Conservation (phyloP, 2,329 filamentous ascomycete species). For the Raffaelea albimanens region DNA sequence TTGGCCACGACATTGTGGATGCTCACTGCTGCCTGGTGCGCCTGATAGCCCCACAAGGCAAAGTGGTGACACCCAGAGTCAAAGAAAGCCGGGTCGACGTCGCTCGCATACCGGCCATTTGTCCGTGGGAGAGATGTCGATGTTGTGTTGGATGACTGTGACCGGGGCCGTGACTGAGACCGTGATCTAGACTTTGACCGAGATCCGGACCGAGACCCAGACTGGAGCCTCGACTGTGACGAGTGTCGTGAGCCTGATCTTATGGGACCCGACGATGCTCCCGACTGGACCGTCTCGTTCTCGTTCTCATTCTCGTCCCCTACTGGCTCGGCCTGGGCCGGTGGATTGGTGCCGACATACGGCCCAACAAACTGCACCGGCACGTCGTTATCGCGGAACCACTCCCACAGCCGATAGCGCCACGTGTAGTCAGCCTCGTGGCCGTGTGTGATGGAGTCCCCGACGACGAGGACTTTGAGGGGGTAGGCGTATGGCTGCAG, state of each 20-base stretch:
- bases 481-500: no score
- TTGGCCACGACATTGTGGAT: slow-evolving; percentile 15
- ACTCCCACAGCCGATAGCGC: slow-evolving; percentile 26
- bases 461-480: slow-evolving; percentile 17
- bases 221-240: no score
- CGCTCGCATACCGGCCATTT: slow-evolving; percentile 17
- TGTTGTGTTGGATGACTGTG: not conserved
- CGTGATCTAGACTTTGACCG: no score
- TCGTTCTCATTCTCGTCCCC: no score
- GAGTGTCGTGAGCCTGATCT: no score
- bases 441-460: slow-evolving; percentile 22
- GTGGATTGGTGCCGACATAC: slow-evolving; percentile 5
- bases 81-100: slow-evolving; percentile 12
- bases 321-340: no score
- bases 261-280: no score
- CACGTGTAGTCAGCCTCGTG: slow-evolving; percentile 25
- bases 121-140: no score
- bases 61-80: slow-evolving; percentile 16
- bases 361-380: slow-evolving; percentile 19
- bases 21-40: slow-evolving; percentile 13
- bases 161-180: no score
- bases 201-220: no score
- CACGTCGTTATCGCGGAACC: slow-evolving; percentile 17
- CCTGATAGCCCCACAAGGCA: slow-evolving; percentile 20
- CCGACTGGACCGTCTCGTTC: no score